A percentile compares a stretch with the other conserved stretches of the same genome.
Evolutionary conservation across 306 rosid species (phyloP).

Genomic region (Cyamopsis tetragonoloba): DNA sequence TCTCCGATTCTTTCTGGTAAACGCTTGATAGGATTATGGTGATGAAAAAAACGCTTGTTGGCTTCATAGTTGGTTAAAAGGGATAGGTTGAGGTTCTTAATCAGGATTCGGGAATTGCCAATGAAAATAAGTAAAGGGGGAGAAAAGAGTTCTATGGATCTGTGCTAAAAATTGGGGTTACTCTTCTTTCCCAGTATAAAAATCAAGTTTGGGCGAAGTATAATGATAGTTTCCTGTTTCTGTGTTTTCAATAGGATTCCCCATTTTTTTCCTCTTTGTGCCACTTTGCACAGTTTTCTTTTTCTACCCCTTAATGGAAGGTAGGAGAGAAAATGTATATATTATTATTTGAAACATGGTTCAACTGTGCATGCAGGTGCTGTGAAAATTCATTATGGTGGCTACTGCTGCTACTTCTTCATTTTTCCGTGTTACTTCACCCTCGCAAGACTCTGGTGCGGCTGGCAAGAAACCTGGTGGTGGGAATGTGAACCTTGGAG

Average conservation of each 20-base stretch:
- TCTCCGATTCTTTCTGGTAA: neutral
- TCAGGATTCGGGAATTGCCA: conserved; percentile 7
- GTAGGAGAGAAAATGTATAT: conserved; percentile 9
- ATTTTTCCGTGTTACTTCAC: conserved; percentile 62
- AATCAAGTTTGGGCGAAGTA: neutral
- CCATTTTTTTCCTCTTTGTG: neutral
- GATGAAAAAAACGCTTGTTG: neutral
- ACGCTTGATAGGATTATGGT: neutral
- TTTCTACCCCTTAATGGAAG: neutral
- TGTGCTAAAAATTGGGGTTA: conserved; percentile 16
- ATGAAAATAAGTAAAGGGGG: neutral
- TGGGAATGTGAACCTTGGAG: conserved; percentile 46
- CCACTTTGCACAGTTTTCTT: neutral
- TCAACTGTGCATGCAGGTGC: conserved; percentile 21
- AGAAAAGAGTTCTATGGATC: neutral
- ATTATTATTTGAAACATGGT: neutral
- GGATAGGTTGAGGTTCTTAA: conserved; percentile 2
- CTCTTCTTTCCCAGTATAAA: neutral
- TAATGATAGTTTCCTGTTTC: neutral
- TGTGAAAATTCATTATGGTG: conserved; percentile 64
- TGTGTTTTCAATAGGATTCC: neutral
- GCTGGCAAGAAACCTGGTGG: conserved; percentile 49
- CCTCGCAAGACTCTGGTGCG: conserved; percentile 44
- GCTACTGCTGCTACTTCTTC: conserved; percentile 79
- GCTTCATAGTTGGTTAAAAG: neutral